Evolutionary conservation across 2,329 filamentous ascomycete species (phyloP), one percentile per base, ranked within the genome.

Genomic region (Botrytis elliptica): DNA sequence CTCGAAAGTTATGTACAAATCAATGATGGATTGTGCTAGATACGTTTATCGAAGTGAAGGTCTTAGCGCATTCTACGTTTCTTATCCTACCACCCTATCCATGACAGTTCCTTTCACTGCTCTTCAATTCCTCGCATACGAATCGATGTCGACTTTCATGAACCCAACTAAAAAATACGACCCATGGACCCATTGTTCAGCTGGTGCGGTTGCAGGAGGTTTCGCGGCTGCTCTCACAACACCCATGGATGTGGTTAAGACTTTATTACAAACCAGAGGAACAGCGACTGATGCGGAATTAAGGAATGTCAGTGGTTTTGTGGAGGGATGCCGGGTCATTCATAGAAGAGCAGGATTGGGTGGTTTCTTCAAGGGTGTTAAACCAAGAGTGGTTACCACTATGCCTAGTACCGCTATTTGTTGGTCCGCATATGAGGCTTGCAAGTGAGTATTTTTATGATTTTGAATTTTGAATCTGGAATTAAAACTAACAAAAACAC

Each of bases 341-440:
- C 76, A 94, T 82, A 88, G 89, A 79, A 90, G 95, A 80, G 95
- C 97, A 81, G 96, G 96, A 52, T 87, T 92, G 79, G 86, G 86
- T 73, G 96, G 96, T 5, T 99, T 98, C 84, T 95, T 98, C 85
- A 95, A 97, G 81, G 96, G 96, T 62, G 89, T 98, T 81, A 91
- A 93, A 79, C 96, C 96, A 65, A 88, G 96, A 80, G 92, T 99
- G 66, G 91, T 99, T 76, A 98, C 95, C 18, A 97, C 96, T 1
- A 98, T 98, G 92, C 96, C 96, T 33, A 98, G 95, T 84, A 99
- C 96, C 49, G 96, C 96, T n/a, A 99, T 99, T 81, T 99, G 96
- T 87, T 99, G 96, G 96, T 96, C 89, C 57, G 89, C 89, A 44
- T 91, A 91, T 78, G 89, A 91, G 79, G 89, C 89, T 76, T 91